Percentiles rank a stretch among this genome's conserved stretches.
phyloP scores from a whole-genome alignment of 352 stramenopile genomes.

The Phytophthora nicotianae region DNA sequence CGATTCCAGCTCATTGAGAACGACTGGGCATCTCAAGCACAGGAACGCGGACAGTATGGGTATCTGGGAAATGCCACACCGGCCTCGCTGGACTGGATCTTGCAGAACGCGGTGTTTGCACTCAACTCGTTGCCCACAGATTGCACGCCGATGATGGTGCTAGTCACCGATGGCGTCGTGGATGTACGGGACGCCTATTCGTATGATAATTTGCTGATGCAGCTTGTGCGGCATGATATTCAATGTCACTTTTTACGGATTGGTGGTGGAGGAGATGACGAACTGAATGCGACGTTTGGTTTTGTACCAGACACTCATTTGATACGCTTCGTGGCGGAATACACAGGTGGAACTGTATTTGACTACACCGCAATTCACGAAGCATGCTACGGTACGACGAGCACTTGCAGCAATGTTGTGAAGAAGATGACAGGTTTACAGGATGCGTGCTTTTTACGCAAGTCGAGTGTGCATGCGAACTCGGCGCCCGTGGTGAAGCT shows the following conservation, averaged over 20 bases:
- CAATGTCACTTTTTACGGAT: constrained; percentile 85
- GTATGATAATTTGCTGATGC: constrained; percentile 89
- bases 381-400: constrained; percentile 49
- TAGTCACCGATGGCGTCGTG: constrained; percentile 88
- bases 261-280: constrained; percentile 53
- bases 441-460: constrained; percentile 60
- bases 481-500: constrained; percentile 70
- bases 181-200: constrained; percentile 76
- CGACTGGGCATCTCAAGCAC: constrained; percentile 64
- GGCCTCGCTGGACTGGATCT: constrained; percentile 71
- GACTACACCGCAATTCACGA: constrained; percentile 67
- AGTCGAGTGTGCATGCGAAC: constrained; percentile 73
- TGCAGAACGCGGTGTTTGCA: constrained; percentile 89
- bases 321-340: constrained; percentile 75
- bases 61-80: constrained; percentile 38
- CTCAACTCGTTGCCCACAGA: constrained; percentile 84
- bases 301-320: constrained; percentile 86
- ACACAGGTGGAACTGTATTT: constrained; percentile 69
- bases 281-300: constrained; percentile 76
- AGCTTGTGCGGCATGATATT: constrained; percentile 88
- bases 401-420: constrained; percentile 31
- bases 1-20: constrained; percentile 84
- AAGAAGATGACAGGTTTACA: constrained; percentile 73
- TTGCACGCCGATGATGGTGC: constrained; percentile 77
- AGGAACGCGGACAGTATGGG: constrained; percentile 31